Base-by-base conservation (phyloP, 345 rosid genomes). In the Viola odorata region DNA sequence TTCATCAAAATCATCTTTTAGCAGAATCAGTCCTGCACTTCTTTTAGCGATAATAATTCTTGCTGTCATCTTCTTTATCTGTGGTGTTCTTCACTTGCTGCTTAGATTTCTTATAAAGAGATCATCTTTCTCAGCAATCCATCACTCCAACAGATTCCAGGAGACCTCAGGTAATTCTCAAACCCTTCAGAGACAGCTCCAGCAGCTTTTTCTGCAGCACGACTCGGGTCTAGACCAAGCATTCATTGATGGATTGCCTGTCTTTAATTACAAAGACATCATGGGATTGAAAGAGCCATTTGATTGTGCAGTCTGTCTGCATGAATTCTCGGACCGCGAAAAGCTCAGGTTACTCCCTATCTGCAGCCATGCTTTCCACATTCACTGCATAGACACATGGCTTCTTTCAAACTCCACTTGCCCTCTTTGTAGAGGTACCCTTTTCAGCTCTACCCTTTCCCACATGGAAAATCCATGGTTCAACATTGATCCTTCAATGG, bases 321-420 rank as follows among this genome's bases (percentile, higher is more conserved):
- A 76, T 60, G 96, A 85, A 61, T 88, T 83, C 73, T 76, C 74
- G 0, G 78, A 76, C 32, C 62, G 53, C 0, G 87, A 88, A 72
- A 82, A 72, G 69, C 86, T 88, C 44, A 78, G 91, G 76, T 67
- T 88, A 78, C 78, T 88, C 48, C 89, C 91, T 0, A 37, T 38
- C 11, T 88, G 91, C 45, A 72, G 88, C 65, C 96, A 88, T 54
- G 96, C 96, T 36, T 88, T 88, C 52, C 96, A 85, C 70, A 73
- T 84, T 6, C 67, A 73, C 45, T 88, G 91, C 52, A 88, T 88
- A 16, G 89, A 85, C 50, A 82, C 81, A 0, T 88, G 96, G 96
- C 89, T 88, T 32, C 91, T 88, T 38, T 84, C 96, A 36, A 85
- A 85, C 78, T 88, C 96, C 37, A 75, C 86, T 8, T 88, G 96